Evolutionary conservation across 495 filamentous ascomycete genomes (phyloP).

Genomic region (Neurospora sp.): DNA sequence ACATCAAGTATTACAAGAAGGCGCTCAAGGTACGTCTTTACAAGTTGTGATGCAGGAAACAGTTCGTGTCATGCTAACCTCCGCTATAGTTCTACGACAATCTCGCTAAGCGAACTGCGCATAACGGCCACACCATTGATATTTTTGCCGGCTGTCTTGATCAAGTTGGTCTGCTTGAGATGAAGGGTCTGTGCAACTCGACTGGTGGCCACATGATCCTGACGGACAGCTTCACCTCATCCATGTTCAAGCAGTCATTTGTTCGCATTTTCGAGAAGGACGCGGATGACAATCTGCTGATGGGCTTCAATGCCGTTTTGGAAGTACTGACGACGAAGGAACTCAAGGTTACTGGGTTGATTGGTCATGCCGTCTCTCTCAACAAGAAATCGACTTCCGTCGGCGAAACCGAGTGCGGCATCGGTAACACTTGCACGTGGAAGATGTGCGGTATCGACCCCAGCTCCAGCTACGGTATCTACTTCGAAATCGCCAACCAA

Average conservation of each 20-base stretch:
- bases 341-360: conserved; percentile 95
- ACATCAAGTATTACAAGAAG: conserved; percentile 99
- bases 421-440: conserved; percentile 98
- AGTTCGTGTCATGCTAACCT: conserved; percentile 12
- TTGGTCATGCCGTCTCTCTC: conserved; percentile 89
- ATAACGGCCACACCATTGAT: conserved; percentile 96
- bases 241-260: conserved; percentile 99
- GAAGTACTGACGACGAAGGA: conserved; percentile 98
- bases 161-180: conserved; percentile 95
- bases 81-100: conserved; percentile 81
- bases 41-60: not conserved
- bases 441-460: conserved; percentile 99
- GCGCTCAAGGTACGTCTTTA: conserved; percentile 67
- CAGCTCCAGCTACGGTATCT: conserved; percentile 84
- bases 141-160: conserved; percentile 98
- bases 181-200: conserved; percentile 95
- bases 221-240: conserved; percentile 97
- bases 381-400: conserved; percentile 98
- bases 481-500: conserved; percentile 96
- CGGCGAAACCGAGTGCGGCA: conserved; percentile 96
- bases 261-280: conserved; percentile 97
- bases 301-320: conserved; percentile 97
- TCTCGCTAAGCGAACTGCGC: conserved; percentile 88
- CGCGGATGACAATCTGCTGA: conserved; percentile 81
- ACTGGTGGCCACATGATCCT: conserved; percentile 98